Evolutionary conservation across 1,284 basidiomycete genomes (phyloP), one percentile per base, ranked within the genome.

Genomic region (Amylostereum chailletii): DNA sequence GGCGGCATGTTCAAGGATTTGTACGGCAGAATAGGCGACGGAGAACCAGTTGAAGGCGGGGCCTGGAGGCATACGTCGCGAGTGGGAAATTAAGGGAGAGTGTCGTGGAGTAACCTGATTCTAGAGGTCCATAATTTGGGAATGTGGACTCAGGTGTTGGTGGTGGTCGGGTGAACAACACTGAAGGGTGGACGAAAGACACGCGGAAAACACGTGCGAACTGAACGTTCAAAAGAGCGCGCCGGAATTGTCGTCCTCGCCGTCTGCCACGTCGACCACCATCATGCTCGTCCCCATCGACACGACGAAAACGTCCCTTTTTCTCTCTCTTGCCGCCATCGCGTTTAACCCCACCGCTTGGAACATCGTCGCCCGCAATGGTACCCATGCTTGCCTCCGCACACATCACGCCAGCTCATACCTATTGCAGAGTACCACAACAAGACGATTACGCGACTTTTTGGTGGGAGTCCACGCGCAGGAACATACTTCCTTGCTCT

Each of bases 321-420:
- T 75, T 62, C 55, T 87, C 29, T 81, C 82, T 1, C 56, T 88
- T 11, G 69, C 75, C 1, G 66, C 83, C 51, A 86, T 93, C 46
- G 62, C 79, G 10, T 95, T 96, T 74, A 97, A 97, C 62, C 94
- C 94, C 0, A 81, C 83, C 1, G 94, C 90, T 58, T 98, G 94
- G 95, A 98, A 98, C 69, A 83, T 94, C 53, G 83, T 94, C 34
- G 94, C 94, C 30, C 84, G 85, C 52, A 93, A 95, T 71, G 94
- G 94, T 94, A 51, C 51, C 77, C 71, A 30, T 6, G 10, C 44
- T 36, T 51, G 27, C 53, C 37, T 41, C 41, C 45, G 38, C 32
- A n/a, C 10, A 7, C 7, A 10, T 42, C 32, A 36, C 19, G 47
- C 42, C 47, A n/a, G 51, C 48, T 6, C 38, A 3, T 44, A 46